Conservation (phyloP, 2,329 filamentous ascomycete genomes). For the Cadophora luteo-olivacea region DNA sequence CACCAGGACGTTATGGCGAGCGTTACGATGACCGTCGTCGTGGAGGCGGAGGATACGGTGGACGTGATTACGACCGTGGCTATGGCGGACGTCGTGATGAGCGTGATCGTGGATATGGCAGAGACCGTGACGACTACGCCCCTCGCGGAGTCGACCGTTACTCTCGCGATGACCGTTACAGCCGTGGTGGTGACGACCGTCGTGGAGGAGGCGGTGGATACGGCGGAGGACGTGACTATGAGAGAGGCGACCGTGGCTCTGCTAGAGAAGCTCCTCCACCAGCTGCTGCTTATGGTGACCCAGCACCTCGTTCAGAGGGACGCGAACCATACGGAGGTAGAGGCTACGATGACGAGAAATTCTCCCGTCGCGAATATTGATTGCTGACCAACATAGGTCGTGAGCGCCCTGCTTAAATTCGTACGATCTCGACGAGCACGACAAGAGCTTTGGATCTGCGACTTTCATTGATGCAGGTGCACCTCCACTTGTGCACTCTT, state of each 20-base stretch:
- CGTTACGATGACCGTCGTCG: constrained; percentile 53
- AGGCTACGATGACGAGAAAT: constrained; percentile 46
- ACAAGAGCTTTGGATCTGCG: constrained; percentile 45
- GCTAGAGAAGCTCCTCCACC: constrained; percentile 49
- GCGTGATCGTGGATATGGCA: constrained; percentile 49
- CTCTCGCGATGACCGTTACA: constrained; percentile 42
- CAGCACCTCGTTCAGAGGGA: constrained; percentile 50
- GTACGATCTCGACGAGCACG: constrained; percentile 44
- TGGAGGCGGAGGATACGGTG: constrained; percentile 43
- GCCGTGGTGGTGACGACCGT: constrained; percentile 47
- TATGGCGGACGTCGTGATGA: constrained; percentile 51
- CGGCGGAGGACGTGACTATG: constrained; percentile 53
- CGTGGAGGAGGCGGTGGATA: constrained; percentile 52
- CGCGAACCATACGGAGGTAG: constrained; percentile 53
- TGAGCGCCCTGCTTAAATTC: constrained; percentile 46
- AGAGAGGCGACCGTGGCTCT: constrained; percentile 56
- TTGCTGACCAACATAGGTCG: constrained; percentile 46
- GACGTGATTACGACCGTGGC: constrained; percentile 39
- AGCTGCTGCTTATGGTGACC: constrained; percentile 50
- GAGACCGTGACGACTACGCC: constrained; percentile 47
- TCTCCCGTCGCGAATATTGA: constrained; percentile 45
- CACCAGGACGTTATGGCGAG: constrained; percentile 50
- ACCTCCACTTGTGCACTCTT: constrained; percentile 43
- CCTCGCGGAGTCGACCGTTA: constrained; percentile 48
- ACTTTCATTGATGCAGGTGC: constrained; percentile 47